Base-by-base conservation (phyloP, 352 stramenopile species). In the Globisporangium spiculum region DNA sequence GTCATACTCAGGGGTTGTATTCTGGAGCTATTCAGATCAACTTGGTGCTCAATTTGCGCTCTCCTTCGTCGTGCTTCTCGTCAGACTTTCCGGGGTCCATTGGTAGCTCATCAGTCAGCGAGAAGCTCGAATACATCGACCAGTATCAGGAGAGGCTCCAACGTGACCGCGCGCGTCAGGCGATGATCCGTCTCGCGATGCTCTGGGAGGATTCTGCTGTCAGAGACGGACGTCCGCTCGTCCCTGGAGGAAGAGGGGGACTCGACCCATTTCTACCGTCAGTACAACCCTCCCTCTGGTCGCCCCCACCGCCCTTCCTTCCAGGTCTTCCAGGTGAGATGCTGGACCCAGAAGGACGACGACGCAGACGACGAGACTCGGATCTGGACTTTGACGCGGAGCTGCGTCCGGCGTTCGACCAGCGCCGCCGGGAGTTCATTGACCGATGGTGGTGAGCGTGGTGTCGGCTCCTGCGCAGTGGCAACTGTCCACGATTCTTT, bases 301-400 rank as follows among this genome's bases (percentile, higher is more conserved):
- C 52, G 18, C 53, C 63, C 1, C 63, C 63, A n/a, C 30, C 63
- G 63, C 53, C 54, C 26, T 38, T 68, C 54, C 53, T 16, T 4
- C 54, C 20, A 6, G 4, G 22, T 18, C 22, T 68, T 2, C 53
- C 38, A 12, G 26, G 16, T 14, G 48, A 8, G 9, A 48, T 30
- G 56, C 56, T 61, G 55, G 20, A 60, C 7, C 8, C 27, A 20
- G 55, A 61, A 22, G 9, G 30, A 4, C 4, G 55, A 30, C 61
- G 52, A 34, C 30, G 50, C 9, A 30, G 48, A 22, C 26, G 36
- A 66, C 46, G 20, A 7, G 32, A 56, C n/a, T 36, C 0, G 27
- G 60, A 60, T 22, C 32, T 55, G 10, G 63, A 67, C 6, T 27
- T 54, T 5, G 52, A 67, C 53, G 24, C 24, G 7, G 63, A 67